phyloP scores from a whole-genome alignment of 768 basidiomycete species.

The Amanita jacksonii region DNA sequence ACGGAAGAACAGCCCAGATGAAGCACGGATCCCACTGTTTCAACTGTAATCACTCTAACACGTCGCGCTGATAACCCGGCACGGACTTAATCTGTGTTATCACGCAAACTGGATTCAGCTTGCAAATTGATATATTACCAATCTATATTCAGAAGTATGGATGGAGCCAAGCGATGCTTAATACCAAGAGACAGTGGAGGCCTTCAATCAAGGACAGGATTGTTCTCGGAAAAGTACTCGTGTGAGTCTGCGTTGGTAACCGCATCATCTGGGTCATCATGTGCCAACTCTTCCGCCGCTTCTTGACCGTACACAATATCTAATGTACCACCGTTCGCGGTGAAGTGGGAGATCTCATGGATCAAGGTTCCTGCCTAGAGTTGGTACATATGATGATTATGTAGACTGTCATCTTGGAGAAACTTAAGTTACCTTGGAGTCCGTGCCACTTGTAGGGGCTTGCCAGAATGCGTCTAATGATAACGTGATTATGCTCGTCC shows the following conservation, averaged over 20 bases:
- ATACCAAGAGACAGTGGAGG: neutral
- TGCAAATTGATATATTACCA: too few relatives aligned
- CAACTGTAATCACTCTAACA: too few relatives aligned
- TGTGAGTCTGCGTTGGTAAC: conserved; percentile 37
- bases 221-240: conserved; percentile 45
- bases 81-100: too few relatives aligned
- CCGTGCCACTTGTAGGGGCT: conserved; percentile 7
- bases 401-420: neutral
- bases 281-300: conserved; percentile 29
- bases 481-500: neutral
- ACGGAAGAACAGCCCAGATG: conserved; percentile 19
- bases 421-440: conserved; percentile 5
- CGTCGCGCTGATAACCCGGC: too few relatives aligned
- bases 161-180: neutral
- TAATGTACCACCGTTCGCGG: conserved; percentile 29
- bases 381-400: neutral
- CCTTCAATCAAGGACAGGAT: conserved; percentile 23
- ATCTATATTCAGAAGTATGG: too few relatives aligned
- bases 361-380: conserved; percentile 23
- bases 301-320: conserved; percentile 39
- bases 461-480: conserved; percentile 5
- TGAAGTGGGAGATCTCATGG: conserved; percentile 40
- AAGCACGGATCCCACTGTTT: too few relatives aligned
- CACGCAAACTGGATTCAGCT: too few relatives aligned
- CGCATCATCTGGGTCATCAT: conserved; percentile 26